Percentiles rank a stretch among this genome's conserved stretches.
phyloP scores from a whole-genome alignment of 345 rosid genomes.

The Nasturtium officinale region DNA sequence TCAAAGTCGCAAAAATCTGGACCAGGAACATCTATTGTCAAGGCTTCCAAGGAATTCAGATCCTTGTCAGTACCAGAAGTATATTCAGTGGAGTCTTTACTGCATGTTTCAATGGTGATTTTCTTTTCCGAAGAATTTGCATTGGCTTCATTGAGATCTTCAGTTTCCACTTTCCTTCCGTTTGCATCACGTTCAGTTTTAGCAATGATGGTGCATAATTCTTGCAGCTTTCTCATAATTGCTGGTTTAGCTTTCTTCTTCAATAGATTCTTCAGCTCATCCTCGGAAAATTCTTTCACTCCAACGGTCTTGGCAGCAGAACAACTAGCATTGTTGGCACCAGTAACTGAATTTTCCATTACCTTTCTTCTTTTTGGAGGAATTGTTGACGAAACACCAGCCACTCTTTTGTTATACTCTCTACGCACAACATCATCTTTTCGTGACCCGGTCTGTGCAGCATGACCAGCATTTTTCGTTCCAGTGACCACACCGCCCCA shows the following conservation, averaged over 20 bases:
- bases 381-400: constrained; percentile 24
- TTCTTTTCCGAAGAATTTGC: constrained; percentile 31
- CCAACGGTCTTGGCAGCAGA: constrained; percentile 35
- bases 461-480: constrained; percentile 50
- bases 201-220: constrained; percentile 33
- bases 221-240: constrained; percentile 49
- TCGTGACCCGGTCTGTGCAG: constrained; percentile 56
- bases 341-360: constrained; percentile 47
- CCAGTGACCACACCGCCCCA: constrained; percentile 47
- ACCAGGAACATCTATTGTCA: constrained; percentile 59
- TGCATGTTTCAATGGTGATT: constrained; percentile 27
- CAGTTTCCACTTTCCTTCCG: constrained; percentile 23
- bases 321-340: constrained; percentile 36
- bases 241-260: constrained; percentile 53
- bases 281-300: constrained; percentile 47
- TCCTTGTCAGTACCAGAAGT: constrained; percentile 34
- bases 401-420: constrained; percentile 54
- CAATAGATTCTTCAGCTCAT: constrained; percentile 53
- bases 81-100: constrained; percentile 10
- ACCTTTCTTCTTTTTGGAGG: constrained; percentile 54
- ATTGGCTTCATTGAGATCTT: constrained; percentile 26
- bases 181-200: constrained; percentile 32
- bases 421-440: constrained; percentile 58
- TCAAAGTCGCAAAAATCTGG: constrained; percentile 73
- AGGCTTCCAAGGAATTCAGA: constrained; percentile 42